Evolutionary conservation across 306 rosid genomes (phyloP).

Genomic region (Purshia tridentata): DNA sequence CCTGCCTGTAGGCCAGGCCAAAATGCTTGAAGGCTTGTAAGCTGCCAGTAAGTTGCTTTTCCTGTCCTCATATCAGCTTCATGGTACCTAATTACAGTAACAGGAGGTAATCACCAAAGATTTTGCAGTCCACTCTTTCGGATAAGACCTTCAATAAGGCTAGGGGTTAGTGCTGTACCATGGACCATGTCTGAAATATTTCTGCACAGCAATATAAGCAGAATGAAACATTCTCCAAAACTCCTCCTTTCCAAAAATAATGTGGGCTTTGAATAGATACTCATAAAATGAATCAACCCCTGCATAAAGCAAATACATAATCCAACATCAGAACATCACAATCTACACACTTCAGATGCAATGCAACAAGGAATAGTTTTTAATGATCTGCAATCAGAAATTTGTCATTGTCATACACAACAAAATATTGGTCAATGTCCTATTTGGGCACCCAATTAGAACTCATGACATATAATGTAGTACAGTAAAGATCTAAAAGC

Average conservation of each 20-base stretch:
- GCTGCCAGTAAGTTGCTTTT: conserved; percentile 96
- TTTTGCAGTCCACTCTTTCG: background rate
- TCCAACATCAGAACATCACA: conserved; percentile 40
- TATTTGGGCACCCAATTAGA: conserved; percentile 18
- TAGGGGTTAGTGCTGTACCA: conserved; percentile 50
- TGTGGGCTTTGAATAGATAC: conserved; percentile 86
- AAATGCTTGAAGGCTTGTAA: conserved; percentile 98
- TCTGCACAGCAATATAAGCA: conserved; percentile 59
- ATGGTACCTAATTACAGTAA: conserved; percentile 69
- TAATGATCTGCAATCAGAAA: background rate
- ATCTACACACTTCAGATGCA: conserved; percentile 16
- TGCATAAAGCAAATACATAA: conserved; percentile 36
- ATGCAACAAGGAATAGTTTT: conserved; percentile 10
- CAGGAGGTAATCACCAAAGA: conserved; percentile 26
- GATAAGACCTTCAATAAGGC: background rate
- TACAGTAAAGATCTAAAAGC: conserved; percentile 11
- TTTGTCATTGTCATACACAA: background rate
- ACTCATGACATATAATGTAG: background rate
- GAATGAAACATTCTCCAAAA: conserved; percentile 63
- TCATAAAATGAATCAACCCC: conserved; percentile 99
- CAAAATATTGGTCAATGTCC: background rate
- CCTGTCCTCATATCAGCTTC: conserved; percentile 99
- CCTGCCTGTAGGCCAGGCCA: conserved; percentile 98
- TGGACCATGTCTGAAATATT: conserved; percentile 84
- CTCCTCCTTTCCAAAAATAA: conserved; percentile 67